These are phyloP conservation scores for Serendipita sp. DNA, from an alignment of 1,284 basidiomycete species.

Conservation along the genomic window DNA sequence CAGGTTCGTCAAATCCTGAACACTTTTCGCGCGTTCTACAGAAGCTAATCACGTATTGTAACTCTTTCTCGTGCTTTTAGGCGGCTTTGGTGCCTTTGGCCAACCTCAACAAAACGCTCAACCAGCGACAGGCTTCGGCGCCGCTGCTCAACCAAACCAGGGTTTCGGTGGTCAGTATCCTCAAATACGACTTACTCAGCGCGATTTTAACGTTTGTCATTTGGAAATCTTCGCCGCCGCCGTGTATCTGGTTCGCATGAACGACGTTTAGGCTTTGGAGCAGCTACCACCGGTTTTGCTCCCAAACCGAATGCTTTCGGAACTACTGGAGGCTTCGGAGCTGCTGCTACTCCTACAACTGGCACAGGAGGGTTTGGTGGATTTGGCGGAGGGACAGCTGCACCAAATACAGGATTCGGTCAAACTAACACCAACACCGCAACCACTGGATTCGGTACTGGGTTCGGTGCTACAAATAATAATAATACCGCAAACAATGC, in stretches of 20 bases:
- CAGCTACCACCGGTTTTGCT: slow-evolving; percentile 30
- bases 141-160: slow-evolving; percentile 16
- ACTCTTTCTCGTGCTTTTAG: neutral
- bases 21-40: slow-evolving; percentile 5
- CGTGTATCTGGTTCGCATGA: slow-evolving; percentile 28
- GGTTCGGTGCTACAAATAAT: slow-evolving; percentile 1
- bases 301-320: slow-evolving; percentile 25
- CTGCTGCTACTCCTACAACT: slow-evolving; percentile 16
- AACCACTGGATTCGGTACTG: neutral
- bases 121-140: slow-evolving; percentile 20
- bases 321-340: slow-evolving; percentile 21
- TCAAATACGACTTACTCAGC: slow-evolving; percentile 19
- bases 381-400: slow-evolving; percentile 28
- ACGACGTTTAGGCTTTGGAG: slow-evolving; percentile 16
- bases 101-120: slow-evolving; percentile 31
- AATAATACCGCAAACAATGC: slow-evolving; percentile 8
- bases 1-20: slow-evolving; percentile 10
- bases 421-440: slow-evolving; percentile 7
- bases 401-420: slow-evolving; percentile 14
- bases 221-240: slow-evolving; percentile 7
- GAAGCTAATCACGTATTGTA: neutral
- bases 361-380: slow-evolving; percentile 20
- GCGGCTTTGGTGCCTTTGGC: slow-evolving; percentile 30
- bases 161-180: slow-evolving; percentile 16
- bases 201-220: slow-evolving; percentile 12